Base-by-base conservation (phyloP, 768 basidiomycete genomes). In the Holtermanniella nyarrowii region DNA sequence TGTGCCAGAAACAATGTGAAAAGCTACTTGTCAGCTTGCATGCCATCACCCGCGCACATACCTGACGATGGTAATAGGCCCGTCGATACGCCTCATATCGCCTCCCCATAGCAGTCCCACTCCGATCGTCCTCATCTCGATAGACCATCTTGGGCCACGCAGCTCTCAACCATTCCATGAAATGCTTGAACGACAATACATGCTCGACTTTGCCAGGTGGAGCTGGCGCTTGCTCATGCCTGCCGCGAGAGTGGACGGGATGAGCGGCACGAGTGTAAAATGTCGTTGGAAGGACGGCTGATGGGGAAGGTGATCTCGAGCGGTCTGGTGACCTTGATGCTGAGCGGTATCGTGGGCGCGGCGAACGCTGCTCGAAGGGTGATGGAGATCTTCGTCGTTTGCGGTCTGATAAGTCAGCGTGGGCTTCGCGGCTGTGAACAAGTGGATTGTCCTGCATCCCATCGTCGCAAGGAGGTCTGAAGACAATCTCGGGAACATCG, bases 1-100 rank as follows among this genome's bases (percentile, higher is more conserved):
- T 96, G 91, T 73, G 88, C 85, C 26, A 95, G 85, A 78, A 88
- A 95, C 79, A 96, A 85, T 52, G 85, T 85, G 76, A 88, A 87
- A 66, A 93, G 81, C 90, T 96, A 78, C 16, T 37, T 59, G 41
- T 13, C 43, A 13, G 43, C 45, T 37, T 26, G 46, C 57, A 58
- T 63, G 12, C 12, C 1, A 22, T 25, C 10, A 14, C 11, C 2
- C 25, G 26, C 11, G 26, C 11, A 77, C 84, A 76, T 66, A 91
- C 90, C 83, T 95, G 90, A 53, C 79, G 79, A 43, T 82, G 83
- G 50, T 82, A 77, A 68, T 90, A 91, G 48, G 86, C 84, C 73
- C 89, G 90, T 74, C 89, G 88, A 70, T 95, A 93, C 66, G 86
- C 87, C 72, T 93, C 88, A 83, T 89, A 95, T 45, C 81, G 80